Evolutionary conservation across 2,329 filamentous ascomycete species (phyloP), one percentile per base, ranked within the genome.

Genomic region (Zarea fungicola): DNA sequence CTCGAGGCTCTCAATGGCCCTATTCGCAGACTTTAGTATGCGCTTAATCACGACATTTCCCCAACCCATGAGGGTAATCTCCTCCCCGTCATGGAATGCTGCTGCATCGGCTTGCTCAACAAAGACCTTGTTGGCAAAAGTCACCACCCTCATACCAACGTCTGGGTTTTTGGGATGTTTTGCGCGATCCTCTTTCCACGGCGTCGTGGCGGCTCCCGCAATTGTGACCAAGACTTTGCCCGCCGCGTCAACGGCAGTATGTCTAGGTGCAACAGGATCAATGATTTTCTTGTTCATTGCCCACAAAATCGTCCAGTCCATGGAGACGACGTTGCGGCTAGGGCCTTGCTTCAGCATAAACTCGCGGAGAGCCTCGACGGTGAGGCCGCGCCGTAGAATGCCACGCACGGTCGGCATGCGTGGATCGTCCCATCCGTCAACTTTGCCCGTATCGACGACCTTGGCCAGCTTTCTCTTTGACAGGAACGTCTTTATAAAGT

Each of bases 1-100:
- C 42, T 86, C 85, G 11, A 95, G 74, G 23, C 71, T 2, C 81
- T 83, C n/a, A 57, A 95, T 80, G 35, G 76, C 69, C 5, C 42
- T 42, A n/a, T 46, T 5, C 32, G 73, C 72, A 23, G 65, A 65
- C n/a, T 67, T 65, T 40, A 76, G 74, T 56, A 85, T 81, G 54
- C 80, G 78, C 50, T 80, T 78, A 14, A 89, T 83, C 54, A 87
- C 77, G 5, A 84, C 86, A 61, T 90, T 90, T 58, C 89, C 89
- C 89, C 89, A 95, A 63, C 85, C 84, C 89, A 95, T 95, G 23
- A 95, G 75, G 0, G 89, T 95, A 60, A 95, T 88, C 65, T 95
- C 89, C 69, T 95, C 89, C 60, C 84, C 84, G 56, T 85, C 76
- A 57, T 80, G 84, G 69, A 95, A 91, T 19, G 76, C 77, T 62